phyloP scores from a whole-genome alignment of 2,329 filamentous ascomycete species.

The Ilyonectria robusta region DNA sequence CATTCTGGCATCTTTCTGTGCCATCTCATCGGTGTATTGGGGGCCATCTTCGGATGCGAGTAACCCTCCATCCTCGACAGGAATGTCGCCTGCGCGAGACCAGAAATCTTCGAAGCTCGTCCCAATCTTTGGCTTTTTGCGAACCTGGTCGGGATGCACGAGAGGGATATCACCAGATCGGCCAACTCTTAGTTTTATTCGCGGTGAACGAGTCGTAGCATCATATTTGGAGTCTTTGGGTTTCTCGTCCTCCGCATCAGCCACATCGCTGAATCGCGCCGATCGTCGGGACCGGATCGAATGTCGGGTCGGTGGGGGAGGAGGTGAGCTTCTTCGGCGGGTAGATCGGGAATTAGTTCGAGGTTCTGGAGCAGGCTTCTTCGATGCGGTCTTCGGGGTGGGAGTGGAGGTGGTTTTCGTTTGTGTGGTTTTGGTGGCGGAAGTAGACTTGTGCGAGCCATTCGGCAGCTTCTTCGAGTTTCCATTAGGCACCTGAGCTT shows the following conservation, averaged over 20 bases:
- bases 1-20: constrained; percentile 77
- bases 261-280: constrained; percentile 55
- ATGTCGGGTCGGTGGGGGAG: constrained; percentile 56
- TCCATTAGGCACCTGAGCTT: constrained; percentile 44
- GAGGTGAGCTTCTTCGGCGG: constrained; percentile 59
- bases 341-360: constrained; percentile 51
- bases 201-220: constrained; percentile 54
- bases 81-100: constrained; percentile 62
- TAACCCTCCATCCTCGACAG: constrained; percentile 72
- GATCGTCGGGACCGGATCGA: constrained; percentile 61
- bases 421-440: constrained; percentile 43
- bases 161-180: constrained; percentile 63
- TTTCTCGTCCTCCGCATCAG: constrained; percentile 34
- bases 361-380: constrained; percentile 47
- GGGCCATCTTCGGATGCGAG: constrained; percentile 68
- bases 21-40: constrained; percentile 72
- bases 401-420: constrained; percentile 42
- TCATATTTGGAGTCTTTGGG: constrained; percentile 37
- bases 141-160: constrained; percentile 71
- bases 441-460: constrained; percentile 45
- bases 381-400: constrained; percentile 50
- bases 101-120: constrained; percentile 72
- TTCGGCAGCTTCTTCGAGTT: constrained; percentile 45
- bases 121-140: constrained; percentile 67
- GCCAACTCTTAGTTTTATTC: constrained; percentile 64